These are phyloP conservation scores for Plasmodium vivax DNA, from an alignment of 169 alveolate species.

Conservation along the genomic window DNA sequence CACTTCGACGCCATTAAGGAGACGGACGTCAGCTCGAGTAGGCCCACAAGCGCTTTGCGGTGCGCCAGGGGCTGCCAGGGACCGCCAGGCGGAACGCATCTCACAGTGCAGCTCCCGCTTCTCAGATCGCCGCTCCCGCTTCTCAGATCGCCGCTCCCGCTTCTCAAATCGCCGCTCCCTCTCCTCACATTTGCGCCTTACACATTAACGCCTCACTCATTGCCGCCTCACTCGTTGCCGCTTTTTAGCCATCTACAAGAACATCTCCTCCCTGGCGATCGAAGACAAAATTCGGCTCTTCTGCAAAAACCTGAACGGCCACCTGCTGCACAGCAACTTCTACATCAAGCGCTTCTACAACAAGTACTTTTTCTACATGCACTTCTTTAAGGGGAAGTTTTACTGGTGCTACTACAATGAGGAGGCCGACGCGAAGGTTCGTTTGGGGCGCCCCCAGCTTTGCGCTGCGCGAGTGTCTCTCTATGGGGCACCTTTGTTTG, in stretches of 20 bases:
- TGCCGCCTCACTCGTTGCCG: no score
- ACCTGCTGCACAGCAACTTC: slow-evolving; percentile 49
- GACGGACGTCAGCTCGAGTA: slow-evolving; percentile 50
- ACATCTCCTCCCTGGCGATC: slow-evolving; percentile 34
- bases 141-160: not conserved
- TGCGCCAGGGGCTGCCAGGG: not conserved
- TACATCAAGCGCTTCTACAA: slow-evolving; percentile 49
- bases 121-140: not conserved
- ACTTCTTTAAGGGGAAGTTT: slow-evolving; percentile 57
- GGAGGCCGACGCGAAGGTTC: slow-evolving; percentile 65
- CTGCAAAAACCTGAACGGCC: slow-evolving; percentile 45
- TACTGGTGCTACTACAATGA: slow-evolving; percentile 71
- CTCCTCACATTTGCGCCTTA: not conserved
- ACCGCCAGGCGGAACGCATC: not conserved
- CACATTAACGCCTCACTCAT: no score
- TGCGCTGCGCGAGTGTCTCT: not conserved
- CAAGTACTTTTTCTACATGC: slow-evolving; percentile 50
- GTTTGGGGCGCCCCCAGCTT: not conserved
- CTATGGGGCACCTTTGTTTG: not conserved
- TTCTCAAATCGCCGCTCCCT: not conserved
- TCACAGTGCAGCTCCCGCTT: not conserved
- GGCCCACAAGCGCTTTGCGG: not conserved
- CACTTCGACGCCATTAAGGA: slow-evolving; percentile 61
- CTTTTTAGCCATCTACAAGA: slow-evolving; percentile 27
- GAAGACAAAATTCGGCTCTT: slow-evolving; percentile 67